Evolutionary conservation across 352 stramenopile species (phyloP).

Genomic region (Phytophthora tentaculata): DNA sequence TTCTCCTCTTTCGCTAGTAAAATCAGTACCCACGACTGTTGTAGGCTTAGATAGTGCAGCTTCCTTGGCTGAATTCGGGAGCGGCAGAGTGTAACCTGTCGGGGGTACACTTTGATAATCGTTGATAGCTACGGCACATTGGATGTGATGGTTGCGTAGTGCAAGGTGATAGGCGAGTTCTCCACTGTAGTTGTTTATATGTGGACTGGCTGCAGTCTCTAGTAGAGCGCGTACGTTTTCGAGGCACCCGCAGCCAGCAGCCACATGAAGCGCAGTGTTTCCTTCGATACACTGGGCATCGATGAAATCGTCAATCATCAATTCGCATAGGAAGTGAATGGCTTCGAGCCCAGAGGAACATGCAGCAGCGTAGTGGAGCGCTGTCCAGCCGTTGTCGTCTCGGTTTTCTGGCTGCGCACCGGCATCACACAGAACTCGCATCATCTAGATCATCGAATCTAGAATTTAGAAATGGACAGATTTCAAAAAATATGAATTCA

Average conservation of each 20-base stretch:
- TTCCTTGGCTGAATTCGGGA: conserved; percentile 3
- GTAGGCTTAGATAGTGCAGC: conserved; percentile 8
- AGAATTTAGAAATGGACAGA: background rate
- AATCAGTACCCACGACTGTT: too few species aligned
- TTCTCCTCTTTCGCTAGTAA: background rate
- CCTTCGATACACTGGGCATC: conserved; percentile 56
- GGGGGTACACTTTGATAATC: conserved; percentile 48
- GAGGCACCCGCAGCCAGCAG: conserved; percentile 58
- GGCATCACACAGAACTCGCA: conserved; percentile 58
- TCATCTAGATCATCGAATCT: conserved; percentile 33
- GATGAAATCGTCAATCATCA: conserved; percentile 48
- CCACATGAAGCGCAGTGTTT: conserved; percentile 72
- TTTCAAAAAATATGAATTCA: background rate
- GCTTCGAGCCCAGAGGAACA: conserved; percentile 44
- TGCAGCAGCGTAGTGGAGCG: conserved; percentile 65
- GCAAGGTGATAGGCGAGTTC: conserved; percentile 63
- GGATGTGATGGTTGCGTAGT: conserved; percentile 63
- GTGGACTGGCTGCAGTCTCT: conserved; percentile 61
- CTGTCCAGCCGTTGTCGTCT: conserved; percentile 70
- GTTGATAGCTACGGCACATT: conserved; percentile 58
- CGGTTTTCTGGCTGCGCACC: conserved; percentile 36
- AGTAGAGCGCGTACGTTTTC: conserved; percentile 61
- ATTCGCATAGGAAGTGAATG: conserved; percentile 63
- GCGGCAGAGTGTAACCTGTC: conserved; percentile 5
- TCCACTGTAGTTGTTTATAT: conserved; percentile 43